Evolutionary conservation across 2,329 filamentous ascomycete species (phyloP), one percentile per base, ranked within the genome.

Genomic region (Penicillium hordei): DNA sequence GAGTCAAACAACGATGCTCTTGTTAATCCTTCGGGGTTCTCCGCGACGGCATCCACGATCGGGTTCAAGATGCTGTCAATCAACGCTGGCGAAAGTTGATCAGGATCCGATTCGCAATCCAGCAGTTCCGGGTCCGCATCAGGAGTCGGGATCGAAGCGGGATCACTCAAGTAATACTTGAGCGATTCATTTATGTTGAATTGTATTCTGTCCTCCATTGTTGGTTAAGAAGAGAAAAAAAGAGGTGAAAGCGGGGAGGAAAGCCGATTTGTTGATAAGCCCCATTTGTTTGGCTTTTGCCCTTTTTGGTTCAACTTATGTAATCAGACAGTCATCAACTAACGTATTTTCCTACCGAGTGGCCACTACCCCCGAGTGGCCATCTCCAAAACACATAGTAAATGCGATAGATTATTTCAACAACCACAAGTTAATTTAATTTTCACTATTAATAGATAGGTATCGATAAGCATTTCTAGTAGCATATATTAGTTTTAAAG

Each of bases 171-270:
- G 78, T 97, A 99, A 74, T 91, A 86, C 82, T 96, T 97, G 76
- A 97, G 89, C 65, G 92, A 91, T 80, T 96, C 89, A 75, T 97
- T 96, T 77, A 99, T 91, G 76, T 97, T 91, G 79, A 99, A 99
- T 71, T 88, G 84, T 73, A 92, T 84, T 63, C 77, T 79, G 64
- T 81, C 79, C 67, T 83, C 82, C 80, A 89, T 89, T 70, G 82
- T 89, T 89, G 52, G 39, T 53, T n/a, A 39, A 46, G 43, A 43
- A 45, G 55, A 17, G 21, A 38, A 51, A 55, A 55, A 48, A 58
- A 34, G 59, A 52, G 59, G 50, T 42, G 55, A 53, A 57, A 58
- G 60, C 61, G 63, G 56, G 58, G 58, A 62, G 51, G 52, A 51
- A 57, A 58, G 43, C 49, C 59, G 53, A 59, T 45, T 58, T 61